Base-by-base conservation (phyloP, 345 rosid genomes). In the Salix purpurea region DNA sequence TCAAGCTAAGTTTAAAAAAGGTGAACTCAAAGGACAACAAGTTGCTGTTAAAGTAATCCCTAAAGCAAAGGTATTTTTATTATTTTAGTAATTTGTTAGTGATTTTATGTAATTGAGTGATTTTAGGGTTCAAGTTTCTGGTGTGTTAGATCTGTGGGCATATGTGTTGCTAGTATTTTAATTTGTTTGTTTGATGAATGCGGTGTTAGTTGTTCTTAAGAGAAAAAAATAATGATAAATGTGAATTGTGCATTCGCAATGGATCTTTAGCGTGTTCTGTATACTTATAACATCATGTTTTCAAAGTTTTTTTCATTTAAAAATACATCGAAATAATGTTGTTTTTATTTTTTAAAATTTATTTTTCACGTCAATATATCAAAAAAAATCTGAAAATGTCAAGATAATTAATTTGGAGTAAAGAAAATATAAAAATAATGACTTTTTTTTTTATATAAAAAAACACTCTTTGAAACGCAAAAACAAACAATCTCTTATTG, bases 51-150 rank as follows among this genome's bases (percentile, higher is more conserved):
- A 83, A 77, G 82, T 83, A 39, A 83, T 83, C 61, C 97, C 97
- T 48, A 96, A 96, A 83, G 77, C 96, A 40, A 94, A 94, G 98
- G 99, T 93, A 54, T 73, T 10, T 16, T 39, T 78, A n/a, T 70
- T 34, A 16, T 54, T 50, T 62, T 50, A 69, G 21, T 71, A 6
- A 9, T 70, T 77, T 50, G 21, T 24, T 65, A 18, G 65, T 44
- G 74, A 69, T 76, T 67, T 60, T 52, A 21, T 76, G 23, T n/a
- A 24, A 44, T 28, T 37, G 13, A 61, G 74, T 69, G 24, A 75
- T 48, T 23, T 39, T 76, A 67, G 30, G 66, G 24, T 39, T 67
- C 21, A 32, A 39, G 42, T 67, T 39, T 69, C 39, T 23, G 52
- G 28, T 23, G 30, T 58, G 30, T 50, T 30, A 16, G 71, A 75